Evolutionary conservation across 345 rosid genomes (phyloP).

Genomic region (Stellera chamaejasme): DNA sequence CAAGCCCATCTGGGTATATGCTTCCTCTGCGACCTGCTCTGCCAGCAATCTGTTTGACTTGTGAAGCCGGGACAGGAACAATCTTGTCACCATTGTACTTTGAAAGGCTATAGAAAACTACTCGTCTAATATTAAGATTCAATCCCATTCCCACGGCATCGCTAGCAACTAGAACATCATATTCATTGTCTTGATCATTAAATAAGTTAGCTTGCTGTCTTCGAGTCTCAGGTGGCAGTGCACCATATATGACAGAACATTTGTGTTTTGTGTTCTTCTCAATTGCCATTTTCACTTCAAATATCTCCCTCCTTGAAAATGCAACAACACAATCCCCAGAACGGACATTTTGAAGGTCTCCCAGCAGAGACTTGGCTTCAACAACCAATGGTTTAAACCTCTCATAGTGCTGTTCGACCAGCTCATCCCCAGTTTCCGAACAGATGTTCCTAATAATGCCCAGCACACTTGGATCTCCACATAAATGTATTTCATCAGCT

Average conservation of each 20-base stretch:
- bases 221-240: slow-evolving; percentile 92
- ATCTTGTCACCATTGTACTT: slow-evolving; percentile 84
- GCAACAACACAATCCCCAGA: slow-evolving; percentile 94
- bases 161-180: slow-evolving; percentile 91
- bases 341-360: slow-evolving; percentile 62
- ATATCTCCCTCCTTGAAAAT: slow-evolving; percentile 90
- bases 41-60: slow-evolving; percentile 94
- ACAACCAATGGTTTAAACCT: slow-evolving; percentile 86
- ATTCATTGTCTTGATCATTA: slow-evolving; percentile 80
- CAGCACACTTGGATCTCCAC: slow-evolving; percentile 95
- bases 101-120: slow-evolving; percentile 61
- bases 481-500: slow-evolving; percentile 94
- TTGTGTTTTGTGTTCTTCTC: slow-evolving; percentile 77
- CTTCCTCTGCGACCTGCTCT: slow-evolving; percentile 98
- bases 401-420: slow-evolving; percentile 69
- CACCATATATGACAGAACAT: slow-evolving; percentile 95
- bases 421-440: slow-evolving; percentile 82
- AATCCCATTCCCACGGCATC: slow-evolving; percentile 98
- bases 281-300: slow-evolving; percentile 82
- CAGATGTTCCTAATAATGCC: slow-evolving; percentile 70
- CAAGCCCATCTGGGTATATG: slow-evolving; percentile 77
- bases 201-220: slow-evolving; percentile 89
- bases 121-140: slow-evolving; percentile 89
- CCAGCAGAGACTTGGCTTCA: slow-evolving; percentile 79
- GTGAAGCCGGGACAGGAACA: slow-evolving; percentile 78